A percentile compares a stretch with the other conserved stretches of the same genome.
These are phyloP conservation scores for Puccinellia tenuiflora DNA, from an alignment of 176 grass and related monocot species.

Conservation along the genomic window DNA sequence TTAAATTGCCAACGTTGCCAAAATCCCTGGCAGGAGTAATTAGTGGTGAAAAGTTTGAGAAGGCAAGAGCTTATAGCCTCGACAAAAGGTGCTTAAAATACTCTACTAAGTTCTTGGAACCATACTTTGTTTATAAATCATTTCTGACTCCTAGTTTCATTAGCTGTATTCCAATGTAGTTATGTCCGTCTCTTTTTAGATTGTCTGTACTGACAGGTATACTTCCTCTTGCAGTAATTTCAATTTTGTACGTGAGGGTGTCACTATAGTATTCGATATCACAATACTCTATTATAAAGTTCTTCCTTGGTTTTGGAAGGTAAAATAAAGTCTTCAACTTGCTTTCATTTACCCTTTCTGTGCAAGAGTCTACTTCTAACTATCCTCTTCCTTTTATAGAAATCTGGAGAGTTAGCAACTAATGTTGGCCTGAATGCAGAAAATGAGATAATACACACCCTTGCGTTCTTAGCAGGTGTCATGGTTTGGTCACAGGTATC, in stretches of 20 bases:
- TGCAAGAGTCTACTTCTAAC: constrained; percentile 20
- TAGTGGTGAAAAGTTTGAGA: constrained; percentile 77
- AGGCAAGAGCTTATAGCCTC: constrained; percentile 82
- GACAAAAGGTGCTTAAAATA: constrained; percentile 76
- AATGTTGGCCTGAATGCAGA: constrained; percentile 73
- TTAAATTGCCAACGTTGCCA: constrained; percentile 63
- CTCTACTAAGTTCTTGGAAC: background rate
- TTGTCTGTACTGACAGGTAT: constrained; percentile 1
- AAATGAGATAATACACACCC: constrained; percentile 88
- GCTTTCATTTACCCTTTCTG: background rate
- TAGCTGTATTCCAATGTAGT: background rate
- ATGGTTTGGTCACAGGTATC: constrained; percentile 99
- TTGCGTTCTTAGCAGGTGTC: constrained; percentile 94
- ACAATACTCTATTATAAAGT: constrained; percentile 79
- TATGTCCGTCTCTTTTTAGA: background rate
- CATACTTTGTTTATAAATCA: background rate
- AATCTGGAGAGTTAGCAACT: constrained; percentile 53
- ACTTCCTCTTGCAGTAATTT: constrained; percentile 55
- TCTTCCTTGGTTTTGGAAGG: constrained; percentile 97
- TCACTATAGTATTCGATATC: constrained; percentile 86
- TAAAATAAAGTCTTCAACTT: constrained; percentile 31
- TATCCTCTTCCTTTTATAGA: constrained; percentile 45
- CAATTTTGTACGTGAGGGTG: constrained; percentile 75
- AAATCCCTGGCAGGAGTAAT: constrained; percentile 75
- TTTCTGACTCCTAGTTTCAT: background rate